Evolutionary conservation across 73 alveolate genomes (phyloP).

Genomic region (Tetrahymena thermophila): DNA sequence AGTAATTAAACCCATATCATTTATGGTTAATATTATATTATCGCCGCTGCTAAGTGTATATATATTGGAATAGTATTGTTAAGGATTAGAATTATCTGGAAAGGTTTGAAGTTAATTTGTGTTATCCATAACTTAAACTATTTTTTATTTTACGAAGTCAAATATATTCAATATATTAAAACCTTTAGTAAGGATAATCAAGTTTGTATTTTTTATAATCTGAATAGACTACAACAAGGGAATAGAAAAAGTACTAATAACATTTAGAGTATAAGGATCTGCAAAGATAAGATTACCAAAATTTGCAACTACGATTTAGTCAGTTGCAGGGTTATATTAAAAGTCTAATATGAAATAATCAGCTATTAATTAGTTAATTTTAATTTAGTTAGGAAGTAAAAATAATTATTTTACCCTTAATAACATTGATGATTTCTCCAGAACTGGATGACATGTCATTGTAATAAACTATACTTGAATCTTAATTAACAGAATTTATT

Average conservation of each 20-base stretch:
- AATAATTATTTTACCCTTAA: neutral
- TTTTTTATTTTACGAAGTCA: neutral
- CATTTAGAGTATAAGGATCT: neutral
- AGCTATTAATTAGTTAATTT: neutral
- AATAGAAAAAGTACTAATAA: neutral
- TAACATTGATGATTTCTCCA: neutral
- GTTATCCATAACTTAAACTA: neutral
- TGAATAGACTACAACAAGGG: neutral
- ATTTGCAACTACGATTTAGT: neutral
- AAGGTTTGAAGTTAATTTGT: neutral
- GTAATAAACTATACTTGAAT: neutral
- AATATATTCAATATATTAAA: neutral
- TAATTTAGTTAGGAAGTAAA: neutral
- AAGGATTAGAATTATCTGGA: neutral
- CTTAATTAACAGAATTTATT: neutral
- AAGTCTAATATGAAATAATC: neutral
- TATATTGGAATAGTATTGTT: neutral
- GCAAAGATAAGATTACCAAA: neutral
- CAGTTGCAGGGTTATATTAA: neutral
- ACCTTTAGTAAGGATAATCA: neutral
- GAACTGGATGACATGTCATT: neutral
- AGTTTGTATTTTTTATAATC: neutral
- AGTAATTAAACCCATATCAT: neutral
- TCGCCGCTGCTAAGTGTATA: neutral
- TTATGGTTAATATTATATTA: neutral